Base-by-base conservation (phyloP, 2,329 filamentous ascomycete species). In the Colletotrichum orbiculare region DNA sequence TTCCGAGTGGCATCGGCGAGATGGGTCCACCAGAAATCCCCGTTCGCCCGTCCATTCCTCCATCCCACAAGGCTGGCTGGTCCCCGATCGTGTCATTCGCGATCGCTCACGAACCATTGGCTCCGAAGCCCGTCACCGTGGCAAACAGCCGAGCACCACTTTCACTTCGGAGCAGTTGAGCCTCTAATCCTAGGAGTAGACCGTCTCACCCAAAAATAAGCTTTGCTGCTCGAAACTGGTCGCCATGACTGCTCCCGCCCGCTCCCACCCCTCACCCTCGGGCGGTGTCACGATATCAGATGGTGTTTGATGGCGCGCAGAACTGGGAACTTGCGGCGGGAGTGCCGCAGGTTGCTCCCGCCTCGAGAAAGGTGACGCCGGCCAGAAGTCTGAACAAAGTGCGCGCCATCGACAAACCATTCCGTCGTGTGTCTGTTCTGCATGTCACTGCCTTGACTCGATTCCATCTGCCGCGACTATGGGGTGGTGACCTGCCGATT, bases 271-370 rank as follows among this genome's bases (percentile, higher is more conserved):
- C 52, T 17, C 47, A 57, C 63, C 42, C 63, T 63, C 35, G 38
- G 58, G 48, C 47, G 46, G 58, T 65, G 63, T 53, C 58, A 53
- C 33, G 34, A 58, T 65, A 65, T 65, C 58, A 65, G 58, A 65
- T 48, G 52, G 63, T 25, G 63, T 65, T 65, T 65, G 58, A 62
- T 53, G 47, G 37, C 53, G 59, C 47, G 46, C 63, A 43, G 41
- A 13, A 62, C 37, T 47, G 39, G 11, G 17, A 3, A 17, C 17
- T 17, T 17, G 17, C 17, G 17, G 17, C 17, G 17, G 17, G 17
- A 17, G 17, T 17, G 17, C 17, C 17, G 17, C 52, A 53, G 58
- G 58, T 62, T 53, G 62, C 47, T 62, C 46, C 58, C 41, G 45
- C 58, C 58, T 57, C 62, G 61, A n/a, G 52, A 57, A 61, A 39